phyloP scores from a whole-genome alignment of 345 rosid genomes.

The Cardamine resedifolia region DNA sequence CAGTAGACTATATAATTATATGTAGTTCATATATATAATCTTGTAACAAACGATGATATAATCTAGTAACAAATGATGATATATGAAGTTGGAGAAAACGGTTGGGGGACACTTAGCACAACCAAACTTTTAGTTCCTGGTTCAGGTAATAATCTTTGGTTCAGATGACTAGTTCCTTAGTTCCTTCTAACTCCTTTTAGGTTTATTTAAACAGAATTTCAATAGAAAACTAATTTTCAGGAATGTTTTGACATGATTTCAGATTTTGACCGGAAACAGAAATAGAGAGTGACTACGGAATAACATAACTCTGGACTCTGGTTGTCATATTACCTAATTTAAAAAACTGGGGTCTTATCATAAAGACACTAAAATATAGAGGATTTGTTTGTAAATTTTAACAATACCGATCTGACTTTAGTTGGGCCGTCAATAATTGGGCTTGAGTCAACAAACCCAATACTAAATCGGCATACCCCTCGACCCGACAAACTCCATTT shows the following conservation, averaged over 20 bases:
- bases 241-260: not conserved
- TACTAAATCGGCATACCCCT: not conserved
- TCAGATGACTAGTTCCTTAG: too few species aligned
- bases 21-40: too few species aligned
- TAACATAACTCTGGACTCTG: not conserved
- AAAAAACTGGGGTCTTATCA: not conserved
- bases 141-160: too few species aligned
- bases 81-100: too few species aligned
- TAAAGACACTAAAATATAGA: not conserved
- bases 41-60: too few species aligned
- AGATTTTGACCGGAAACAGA: not conserved
- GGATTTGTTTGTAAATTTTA: not conserved
- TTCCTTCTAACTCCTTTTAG: too few species aligned
- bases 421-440: constrained; percentile 19
- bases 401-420: not conserved
- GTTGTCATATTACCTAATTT: not conserved
- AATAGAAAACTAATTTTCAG: too few species aligned
- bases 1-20: too few species aligned
- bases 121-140: too few species aligned
- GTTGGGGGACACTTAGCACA: too few species aligned
- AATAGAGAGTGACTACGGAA: not conserved
- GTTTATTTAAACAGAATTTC: too few species aligned
- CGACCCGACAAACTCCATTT: not conserved
- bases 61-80: too few species aligned
- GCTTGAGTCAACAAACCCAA: constrained; percentile 8